Conservation (phyloP, 768 basidiomycete genomes). For the Mrakia gelida region DNA sequence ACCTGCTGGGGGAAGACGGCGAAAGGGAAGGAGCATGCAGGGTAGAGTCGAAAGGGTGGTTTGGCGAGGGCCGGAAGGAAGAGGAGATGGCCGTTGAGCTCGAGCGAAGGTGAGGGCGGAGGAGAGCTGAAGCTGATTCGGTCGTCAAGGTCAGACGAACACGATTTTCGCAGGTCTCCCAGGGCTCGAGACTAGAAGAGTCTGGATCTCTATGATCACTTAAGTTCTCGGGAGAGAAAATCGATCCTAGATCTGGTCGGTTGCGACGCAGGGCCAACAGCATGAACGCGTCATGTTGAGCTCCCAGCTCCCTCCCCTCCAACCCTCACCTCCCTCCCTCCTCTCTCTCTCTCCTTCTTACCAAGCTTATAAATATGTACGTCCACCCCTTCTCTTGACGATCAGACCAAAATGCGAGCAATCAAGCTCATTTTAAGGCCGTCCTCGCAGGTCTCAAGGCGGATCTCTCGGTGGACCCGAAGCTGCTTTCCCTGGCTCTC, state of each 20-base stretch:
- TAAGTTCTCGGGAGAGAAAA: too few relatives aligned
- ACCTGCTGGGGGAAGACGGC: not conserved
- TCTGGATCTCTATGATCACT: not conserved
- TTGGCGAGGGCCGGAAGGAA: not conserved
- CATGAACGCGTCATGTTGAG: not conserved
- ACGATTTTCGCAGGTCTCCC: not conserved
- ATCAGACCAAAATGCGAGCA: too few relatives aligned
- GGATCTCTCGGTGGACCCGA: conserved; percentile 2
- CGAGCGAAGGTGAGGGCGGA: not conserved
- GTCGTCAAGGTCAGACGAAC: not conserved
- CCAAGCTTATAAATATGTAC: not conserved
- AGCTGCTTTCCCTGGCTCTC: conserved; percentile 10
- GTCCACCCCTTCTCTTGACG: not conserved
- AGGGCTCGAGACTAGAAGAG: not conserved
- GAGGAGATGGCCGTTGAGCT: not conserved
- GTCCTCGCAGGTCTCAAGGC: conserved; percentile 3
- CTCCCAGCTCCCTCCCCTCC: not conserved
- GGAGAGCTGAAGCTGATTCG: not conserved
- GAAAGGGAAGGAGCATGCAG: not conserved
- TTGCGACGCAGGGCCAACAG: too few relatives aligned
- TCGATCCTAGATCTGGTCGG: too few relatives aligned
- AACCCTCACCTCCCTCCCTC: not conserved
- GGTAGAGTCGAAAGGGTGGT: not conserved
- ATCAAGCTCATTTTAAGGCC: not conserved
- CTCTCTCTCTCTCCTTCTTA: not conserved